Evolutionary conservation across 768 basidiomycete species (phyloP).

Genomic region (Brasilioporus rufonigricans): DNA sequence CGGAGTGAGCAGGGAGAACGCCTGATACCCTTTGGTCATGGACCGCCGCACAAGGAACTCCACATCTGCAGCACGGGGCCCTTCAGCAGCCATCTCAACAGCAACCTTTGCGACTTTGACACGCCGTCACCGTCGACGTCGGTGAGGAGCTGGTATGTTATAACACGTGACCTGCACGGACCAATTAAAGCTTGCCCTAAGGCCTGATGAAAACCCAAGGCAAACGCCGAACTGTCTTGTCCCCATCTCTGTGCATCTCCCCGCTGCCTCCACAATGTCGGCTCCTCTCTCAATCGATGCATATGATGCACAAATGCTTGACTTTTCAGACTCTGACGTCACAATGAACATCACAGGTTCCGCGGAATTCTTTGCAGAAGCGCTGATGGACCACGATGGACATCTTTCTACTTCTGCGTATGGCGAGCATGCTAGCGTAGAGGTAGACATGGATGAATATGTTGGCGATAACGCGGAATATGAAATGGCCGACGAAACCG

Average conservation of each 20-base stretch:
- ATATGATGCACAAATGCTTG: constrained; percentile 64
- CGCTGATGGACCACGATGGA: constrained; percentile 59
- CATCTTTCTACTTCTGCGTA: constrained; percentile 27
- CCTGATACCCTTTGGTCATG: constrained; percentile 66
- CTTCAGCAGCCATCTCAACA: constrained; percentile 17
- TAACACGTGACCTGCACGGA: constrained; percentile 32
- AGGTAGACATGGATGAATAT: constrained; percentile 66
- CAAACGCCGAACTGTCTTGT: constrained; percentile 16
- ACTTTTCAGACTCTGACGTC: constrained; percentile 59
- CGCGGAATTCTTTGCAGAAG: constrained; percentile 50
- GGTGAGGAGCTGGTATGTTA: not conserved
- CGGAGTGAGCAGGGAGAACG: constrained; percentile 60
- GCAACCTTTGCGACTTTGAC: not conserved
- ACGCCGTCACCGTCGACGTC: constrained; percentile 7
- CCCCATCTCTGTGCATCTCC: constrained; percentile 15
- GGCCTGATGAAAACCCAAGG: not conserved
- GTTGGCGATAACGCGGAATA: constrained; percentile 50
- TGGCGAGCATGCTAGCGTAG: constrained; percentile 43
- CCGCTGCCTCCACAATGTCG: constrained; percentile 23
- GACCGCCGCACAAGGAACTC: constrained; percentile 64
- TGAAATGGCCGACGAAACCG: constrained; percentile 36
- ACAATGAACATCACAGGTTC: constrained; percentile 49
- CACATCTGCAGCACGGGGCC: constrained; percentile 49
- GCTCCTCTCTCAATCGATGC: constrained; percentile 40
- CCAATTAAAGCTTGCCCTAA: constrained; percentile 31